These are phyloP conservation scores for Persicaria tinctoria DNA, from an alignment of 148 eudicot genomes.

Conservation along the genomic window DNA sequence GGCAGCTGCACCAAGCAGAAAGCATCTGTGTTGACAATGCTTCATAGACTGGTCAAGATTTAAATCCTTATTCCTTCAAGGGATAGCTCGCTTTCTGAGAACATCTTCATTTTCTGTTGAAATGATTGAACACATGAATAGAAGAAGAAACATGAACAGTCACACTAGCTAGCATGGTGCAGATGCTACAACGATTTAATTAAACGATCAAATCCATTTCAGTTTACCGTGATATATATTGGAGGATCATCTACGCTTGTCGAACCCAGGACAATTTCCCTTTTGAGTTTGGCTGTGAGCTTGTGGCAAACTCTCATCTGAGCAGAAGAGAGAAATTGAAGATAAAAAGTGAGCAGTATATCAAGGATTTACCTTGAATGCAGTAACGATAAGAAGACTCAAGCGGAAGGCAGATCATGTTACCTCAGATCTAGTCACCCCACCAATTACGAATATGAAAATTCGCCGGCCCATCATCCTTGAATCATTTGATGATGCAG, in stretches of 20 bases:
- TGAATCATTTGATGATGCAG: slow-evolving; percentile 43
- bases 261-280: slow-evolving; percentile 87
- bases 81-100: slow-evolving; percentile 38
- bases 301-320: slow-evolving; percentile 94
- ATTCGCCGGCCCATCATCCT: slow-evolving; percentile 89
- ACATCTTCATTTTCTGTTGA: slow-evolving; percentile 57
- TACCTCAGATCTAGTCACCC: slow-evolving; percentile 98
- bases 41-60: not conserved
- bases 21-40: no score
- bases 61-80: slow-evolving; percentile 30
- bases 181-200: not conserved
- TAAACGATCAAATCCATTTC: slow-evolving; percentile 1
- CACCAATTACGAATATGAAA: slow-evolving; percentile 82
- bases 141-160: not conserved
- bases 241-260: slow-evolving; percentile 89
- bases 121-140: not conserved
- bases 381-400: not conserved
- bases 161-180: not conserved
- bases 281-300: slow-evolving; percentile 75
- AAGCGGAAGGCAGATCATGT: not conserved
- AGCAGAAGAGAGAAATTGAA: slow-evolving; percentile 22
- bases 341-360: not conserved
- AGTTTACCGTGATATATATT: slow-evolving; percentile 59
- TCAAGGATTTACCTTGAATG: not conserved
- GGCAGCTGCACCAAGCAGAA: not conserved